Conservation (phyloP, 2,329 filamentous ascomycete genomes). For the Esteya vermicola region DNA sequence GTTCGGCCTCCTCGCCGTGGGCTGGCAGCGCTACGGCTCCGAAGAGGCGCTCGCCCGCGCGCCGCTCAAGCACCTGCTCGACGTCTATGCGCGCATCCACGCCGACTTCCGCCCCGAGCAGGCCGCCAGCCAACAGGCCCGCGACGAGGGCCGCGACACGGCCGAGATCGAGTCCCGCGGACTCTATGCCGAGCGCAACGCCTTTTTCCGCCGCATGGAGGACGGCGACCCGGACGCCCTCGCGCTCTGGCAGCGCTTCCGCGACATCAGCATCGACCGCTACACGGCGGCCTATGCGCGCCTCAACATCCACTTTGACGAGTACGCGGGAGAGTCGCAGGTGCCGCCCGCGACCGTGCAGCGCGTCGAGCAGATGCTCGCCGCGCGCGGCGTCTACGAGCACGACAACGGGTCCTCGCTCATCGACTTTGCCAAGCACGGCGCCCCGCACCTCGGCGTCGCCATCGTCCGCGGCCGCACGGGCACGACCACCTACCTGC, state of each 20-base stretch:
- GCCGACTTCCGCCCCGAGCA: not conserved
- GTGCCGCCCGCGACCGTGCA: constrained; percentile 55
- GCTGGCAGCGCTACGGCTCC: constrained; percentile 60
- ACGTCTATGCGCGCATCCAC: constrained; percentile 62
- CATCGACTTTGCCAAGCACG: constrained; percentile 55
- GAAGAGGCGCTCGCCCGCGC: constrained; percentile 58
- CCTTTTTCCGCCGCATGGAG: constrained; percentile 61
- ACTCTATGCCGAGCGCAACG: constrained; percentile 54
- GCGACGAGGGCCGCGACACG: constrained; percentile 38
- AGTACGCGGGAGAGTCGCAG: constrained; percentile 63
- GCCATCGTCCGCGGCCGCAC: constrained; percentile 60
- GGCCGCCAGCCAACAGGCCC: constrained; percentile 19
- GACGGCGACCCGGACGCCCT: constrained; percentile 48
- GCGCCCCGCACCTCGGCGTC: constrained; percentile 54
- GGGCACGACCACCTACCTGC: constrained; percentile 64
- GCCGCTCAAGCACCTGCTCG: constrained; percentile 69
- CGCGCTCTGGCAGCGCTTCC: constrained; percentile 49
- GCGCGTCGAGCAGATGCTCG: constrained; percentile 44
- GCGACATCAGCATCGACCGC: constrained; percentile 50
- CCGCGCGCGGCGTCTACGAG: constrained; percentile 49
- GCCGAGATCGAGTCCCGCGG: constrained; percentile 36
- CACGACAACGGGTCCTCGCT: constrained; percentile 60
- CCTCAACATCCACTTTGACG: constrained; percentile 57
- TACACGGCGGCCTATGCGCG: constrained; percentile 56
- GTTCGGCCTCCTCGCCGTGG: constrained; percentile 57